These are phyloP conservation scores for Cryptococcus sp. DNA, from an alignment of 1,284 basidiomycete species.

Conservation along the genomic window DNA sequence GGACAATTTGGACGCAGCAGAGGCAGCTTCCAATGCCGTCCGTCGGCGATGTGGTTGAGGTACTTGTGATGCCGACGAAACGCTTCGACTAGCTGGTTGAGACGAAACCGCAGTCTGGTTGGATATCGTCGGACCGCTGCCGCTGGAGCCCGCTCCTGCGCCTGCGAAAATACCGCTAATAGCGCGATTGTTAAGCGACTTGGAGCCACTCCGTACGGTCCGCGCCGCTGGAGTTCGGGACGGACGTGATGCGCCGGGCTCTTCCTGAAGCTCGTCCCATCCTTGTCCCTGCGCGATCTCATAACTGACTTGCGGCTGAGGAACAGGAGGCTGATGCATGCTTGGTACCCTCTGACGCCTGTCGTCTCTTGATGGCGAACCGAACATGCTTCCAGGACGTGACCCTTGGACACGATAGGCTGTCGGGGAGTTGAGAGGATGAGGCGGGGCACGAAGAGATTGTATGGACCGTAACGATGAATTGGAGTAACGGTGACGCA, in stretches of 20 bases:
- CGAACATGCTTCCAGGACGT: conserved; percentile 23
- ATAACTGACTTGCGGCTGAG: conserved; percentile 43
- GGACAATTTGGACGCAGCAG: conserved; percentile 32
- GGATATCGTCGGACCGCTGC: neutral
- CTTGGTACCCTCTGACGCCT: conserved; percentile 30
- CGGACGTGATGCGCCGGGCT: conserved; percentile 5
- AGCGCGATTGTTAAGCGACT: conserved; percentile 5
- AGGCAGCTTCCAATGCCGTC: conserved; percentile 35
- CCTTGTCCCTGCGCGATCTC: conserved; percentile 41
- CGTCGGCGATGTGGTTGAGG: conserved; percentile 14
- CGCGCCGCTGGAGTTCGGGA: neutral
- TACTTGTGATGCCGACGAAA: neutral
- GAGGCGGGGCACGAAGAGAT: conserved; percentile 48
- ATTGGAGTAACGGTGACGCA: conserved; percentile 39
- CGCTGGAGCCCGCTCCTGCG: neutral
- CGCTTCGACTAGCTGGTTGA: neutral
- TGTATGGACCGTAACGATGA: conserved; percentile 45
- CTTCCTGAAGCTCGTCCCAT: conserved; percentile 33
- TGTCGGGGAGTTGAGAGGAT: conserved; percentile 49
- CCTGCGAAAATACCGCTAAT: conserved; percentile 9
- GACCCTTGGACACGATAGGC: conserved; percentile 26
- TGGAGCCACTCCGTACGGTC: conserved; percentile 3
- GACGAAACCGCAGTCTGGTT: neutral
- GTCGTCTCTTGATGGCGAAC: conserved; percentile 24
- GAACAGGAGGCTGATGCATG: conserved; percentile 47